phyloP scores from a whole-genome alignment of 2,329 filamentous ascomycete genomes.

The Colletotrichum cordylinicola region DNA sequence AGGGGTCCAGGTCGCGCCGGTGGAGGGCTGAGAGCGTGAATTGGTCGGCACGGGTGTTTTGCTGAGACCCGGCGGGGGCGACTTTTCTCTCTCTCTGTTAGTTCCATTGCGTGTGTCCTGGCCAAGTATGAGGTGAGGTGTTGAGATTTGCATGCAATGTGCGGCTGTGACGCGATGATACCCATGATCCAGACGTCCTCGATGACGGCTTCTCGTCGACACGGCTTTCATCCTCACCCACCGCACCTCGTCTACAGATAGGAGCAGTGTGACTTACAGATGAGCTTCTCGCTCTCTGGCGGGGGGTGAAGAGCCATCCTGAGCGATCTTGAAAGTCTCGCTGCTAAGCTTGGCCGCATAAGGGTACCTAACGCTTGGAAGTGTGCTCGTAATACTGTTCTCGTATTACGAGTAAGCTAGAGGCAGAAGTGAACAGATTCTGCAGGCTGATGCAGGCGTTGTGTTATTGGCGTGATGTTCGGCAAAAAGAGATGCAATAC shows the following conservation, averaged over 20 bases:
- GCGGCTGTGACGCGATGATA: background rate
- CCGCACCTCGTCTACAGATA: background rate
- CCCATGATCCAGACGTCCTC: background rate
- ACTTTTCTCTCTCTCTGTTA: slow-evolving; percentile 46
- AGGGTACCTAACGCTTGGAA: background rate
- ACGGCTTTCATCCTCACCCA: background rate
- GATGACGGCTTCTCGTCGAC: background rate
- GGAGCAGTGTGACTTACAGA: slow-evolving; percentile 43
- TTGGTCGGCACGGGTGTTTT: slow-evolving; percentile 73
- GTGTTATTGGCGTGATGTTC: background rate
- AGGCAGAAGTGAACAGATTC: background rate
- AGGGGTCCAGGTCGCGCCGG: slow-evolving; percentile 61
- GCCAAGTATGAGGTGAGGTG: background rate
- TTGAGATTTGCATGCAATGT: background rate
- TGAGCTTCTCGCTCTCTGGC: slow-evolving; percentile 49
- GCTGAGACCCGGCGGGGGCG: slow-evolving; percentile 66
- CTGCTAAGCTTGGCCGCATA: slow-evolving; percentile 11
- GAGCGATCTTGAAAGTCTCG: slow-evolving; percentile 17
- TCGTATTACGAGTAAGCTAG: background rate
- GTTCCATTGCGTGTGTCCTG: background rate
- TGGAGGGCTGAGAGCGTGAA: slow-evolving; percentile 71
- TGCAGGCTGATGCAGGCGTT: background rate
- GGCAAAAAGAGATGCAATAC: background rate
- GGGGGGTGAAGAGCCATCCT: slow-evolving; percentile 52
- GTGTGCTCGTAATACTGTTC: background rate